phyloP scores from a whole-genome alignment of 805 yeast species.

The Ascoidea asiatica region DNA sequence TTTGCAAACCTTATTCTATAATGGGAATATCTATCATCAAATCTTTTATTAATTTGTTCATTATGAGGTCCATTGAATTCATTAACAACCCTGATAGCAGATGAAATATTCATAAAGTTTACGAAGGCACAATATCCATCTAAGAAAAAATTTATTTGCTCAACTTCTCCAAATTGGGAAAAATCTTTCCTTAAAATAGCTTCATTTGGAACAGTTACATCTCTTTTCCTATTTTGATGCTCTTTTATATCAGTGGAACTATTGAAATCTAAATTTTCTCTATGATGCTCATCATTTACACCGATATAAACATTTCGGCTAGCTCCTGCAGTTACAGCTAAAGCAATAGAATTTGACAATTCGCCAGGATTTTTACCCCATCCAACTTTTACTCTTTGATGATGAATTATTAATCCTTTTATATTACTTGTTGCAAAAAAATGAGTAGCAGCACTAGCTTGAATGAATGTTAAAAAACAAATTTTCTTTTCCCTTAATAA shows the following conservation, averaged over 20 bases:
- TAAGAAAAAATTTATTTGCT: conserved; percentile 60
- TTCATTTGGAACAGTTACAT: conserved; percentile 28
- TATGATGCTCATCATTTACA: conserved; percentile 15
- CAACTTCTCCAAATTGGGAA: conserved; percentile 52
- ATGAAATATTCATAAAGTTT: conserved; percentile 48
- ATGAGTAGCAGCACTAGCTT: conserved; percentile 49
- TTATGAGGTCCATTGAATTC: conserved; percentile 30
- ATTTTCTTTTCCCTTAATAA: conserved; percentile 36
- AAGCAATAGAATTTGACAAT: conserved; percentile 35
- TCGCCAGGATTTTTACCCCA: conserved; percentile 65
- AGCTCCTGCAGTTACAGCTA: conserved; percentile 63
- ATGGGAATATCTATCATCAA: conserved; percentile 31
- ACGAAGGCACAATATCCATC: conserved; percentile 65
- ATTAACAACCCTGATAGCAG: conserved; percentile 53
- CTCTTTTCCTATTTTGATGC: conserved; percentile 13
- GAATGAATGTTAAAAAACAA: conserved; percentile 61
- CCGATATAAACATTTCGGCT: conserved; percentile 65
- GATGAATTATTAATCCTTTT: conserved; percentile 48
- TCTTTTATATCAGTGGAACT: no score
- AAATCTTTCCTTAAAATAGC: conserved; percentile 45
- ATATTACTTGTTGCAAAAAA: conserved; percentile 47
- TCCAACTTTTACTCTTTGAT: conserved; percentile 47
- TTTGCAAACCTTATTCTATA: conserved; percentile 59
- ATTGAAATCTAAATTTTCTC: conserved; percentile 10
- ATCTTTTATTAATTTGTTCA: conserved; percentile 21